Base-by-base conservation (phyloP, 1,139 yeast genomes). In the Kodamaea suecica region DNA sequence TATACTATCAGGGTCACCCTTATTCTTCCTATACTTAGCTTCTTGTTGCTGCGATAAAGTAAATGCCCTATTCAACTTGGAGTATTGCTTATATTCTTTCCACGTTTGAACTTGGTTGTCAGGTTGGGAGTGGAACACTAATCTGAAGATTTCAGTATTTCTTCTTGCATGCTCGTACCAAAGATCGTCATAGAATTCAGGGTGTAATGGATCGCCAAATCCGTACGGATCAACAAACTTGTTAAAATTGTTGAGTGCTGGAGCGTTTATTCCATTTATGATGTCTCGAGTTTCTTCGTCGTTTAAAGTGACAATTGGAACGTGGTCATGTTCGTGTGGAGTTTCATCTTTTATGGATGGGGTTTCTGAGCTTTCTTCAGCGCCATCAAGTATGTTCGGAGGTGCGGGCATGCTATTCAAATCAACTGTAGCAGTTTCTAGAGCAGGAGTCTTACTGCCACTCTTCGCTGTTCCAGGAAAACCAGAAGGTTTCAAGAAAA, bases 41-140 rank as follows among this genome's bases (percentile, higher is more conserved):
- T 66, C 74, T 27, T 57, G 57, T 19, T 53, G 57, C 41, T 70
- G 92, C 10, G 79, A 73, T 27, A 69, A 49, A 30, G 59, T 55
- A 51, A 84, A 84, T 0, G 82, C 84, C 23, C 69, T 62, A 35
- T 66, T 69, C 48, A 83, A 57, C 37, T 73, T 75, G 32, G 76
- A 72, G 55, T 70, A 85, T 25, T 73, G 79, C 54, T 86, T 88
- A 57, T 88, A 94, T 33, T 87, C 95, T 39, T 76, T 76, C 99
- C 99, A 94, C 0, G 92, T 76, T 15, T 72, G 70, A 10, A 92
- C 97, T 11, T 76, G 70, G 54, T 92, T 87, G 57, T 94, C 98
- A 0, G 99, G 99, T 55, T 92, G 97, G 44, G 88, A 80, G 45
- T 90, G 92, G 71, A 94, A 94, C 3, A 92, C 87, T 59, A 83